A percentile compares a stretch with the other conserved stretches of the same genome.
Conservation (phyloP, 2,329 filamentous ascomycete genomes). For the Fusarium euwallaceae region DNA sequence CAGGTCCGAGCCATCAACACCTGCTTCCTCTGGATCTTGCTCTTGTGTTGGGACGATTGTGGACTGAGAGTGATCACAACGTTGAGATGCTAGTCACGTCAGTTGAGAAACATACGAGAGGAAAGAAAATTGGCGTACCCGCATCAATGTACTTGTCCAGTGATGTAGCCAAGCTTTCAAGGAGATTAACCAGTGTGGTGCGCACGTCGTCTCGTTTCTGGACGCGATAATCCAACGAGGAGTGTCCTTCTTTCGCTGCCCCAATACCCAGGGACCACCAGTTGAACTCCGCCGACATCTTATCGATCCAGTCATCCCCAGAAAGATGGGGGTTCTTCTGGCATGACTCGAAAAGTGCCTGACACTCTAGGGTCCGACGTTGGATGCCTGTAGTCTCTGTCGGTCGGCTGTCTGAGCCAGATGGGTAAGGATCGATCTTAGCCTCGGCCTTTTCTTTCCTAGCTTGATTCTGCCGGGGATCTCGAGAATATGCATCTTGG, state of each 20-base stretch:
- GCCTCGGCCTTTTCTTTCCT: background rate
- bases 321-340: background rate
- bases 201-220: background rate
- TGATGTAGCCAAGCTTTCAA: background rate
- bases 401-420: background rate
- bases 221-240: background rate
- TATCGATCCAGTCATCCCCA: background rate
- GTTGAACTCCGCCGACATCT: constrained; percentile 2
- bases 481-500: too few species aligned
- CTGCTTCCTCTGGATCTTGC: background rate
- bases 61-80: background rate
- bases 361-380: background rate
- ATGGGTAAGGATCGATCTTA: background rate
- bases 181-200: background rate
- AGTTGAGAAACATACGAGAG: background rate
- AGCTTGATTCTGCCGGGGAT: too few species aligned
- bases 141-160: background rate
- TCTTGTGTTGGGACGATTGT: background rate
- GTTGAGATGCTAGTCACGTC: background rate
- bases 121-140: background rate
- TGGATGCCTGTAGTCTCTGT: background rate
- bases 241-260: background rate
- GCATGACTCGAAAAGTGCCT: background rate
- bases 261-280: constrained; percentile 5
- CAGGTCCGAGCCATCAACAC: background rate